phyloP scores from a whole-genome alignment of 768 basidiomycete genomes.

The Bullera alba region DNA sequence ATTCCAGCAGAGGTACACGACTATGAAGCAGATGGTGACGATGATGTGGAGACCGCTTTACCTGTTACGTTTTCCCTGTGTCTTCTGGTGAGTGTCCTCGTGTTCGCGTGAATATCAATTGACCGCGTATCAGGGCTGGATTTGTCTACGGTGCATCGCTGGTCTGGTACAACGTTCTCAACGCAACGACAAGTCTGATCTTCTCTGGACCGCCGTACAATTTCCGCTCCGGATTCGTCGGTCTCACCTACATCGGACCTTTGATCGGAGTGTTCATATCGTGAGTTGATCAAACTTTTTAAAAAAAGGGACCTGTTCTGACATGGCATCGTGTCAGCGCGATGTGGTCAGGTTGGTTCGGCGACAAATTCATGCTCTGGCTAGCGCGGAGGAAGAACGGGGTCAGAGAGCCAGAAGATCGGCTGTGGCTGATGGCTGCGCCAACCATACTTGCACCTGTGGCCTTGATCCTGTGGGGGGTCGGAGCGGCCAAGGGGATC shows the following conservation, averaged over 20 bases:
- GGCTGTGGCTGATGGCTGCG: conserved; percentile 1
- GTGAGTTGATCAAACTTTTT: neutral
- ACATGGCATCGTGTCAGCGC: neutral
- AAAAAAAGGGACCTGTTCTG: too few relatives aligned
- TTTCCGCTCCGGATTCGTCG: neutral
- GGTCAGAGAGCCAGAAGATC: conserved; percentile 4
- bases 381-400: neutral
- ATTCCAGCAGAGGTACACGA: neutral
- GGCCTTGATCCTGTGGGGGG: conserved; percentile 7
- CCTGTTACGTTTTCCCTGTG: conserved; percentile 5
- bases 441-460: conserved; percentile 1
- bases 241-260: neutral
- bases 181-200: neutral
- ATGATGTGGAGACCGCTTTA: conserved; percentile 7
- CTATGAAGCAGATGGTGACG: neutral
- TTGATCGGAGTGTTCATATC: neutral
- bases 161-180: conserved; percentile 6
- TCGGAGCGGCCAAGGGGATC: conserved; percentile 4
- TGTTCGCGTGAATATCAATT: neutral
- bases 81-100: conserved; percentile 4
- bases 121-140: neutral
- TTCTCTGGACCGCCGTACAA: neutral
- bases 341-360: conserved; percentile 1
- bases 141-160: conserved; percentile 1
- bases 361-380: conserved; percentile 2